A percentile compares a stretch with the other conserved stretches of the same genome.
These are phyloP conservation scores for Calonectria hongkongensis DNA, from an alignment of 2,329 filamentous ascomycete species.

Conservation along the genomic window DNA sequence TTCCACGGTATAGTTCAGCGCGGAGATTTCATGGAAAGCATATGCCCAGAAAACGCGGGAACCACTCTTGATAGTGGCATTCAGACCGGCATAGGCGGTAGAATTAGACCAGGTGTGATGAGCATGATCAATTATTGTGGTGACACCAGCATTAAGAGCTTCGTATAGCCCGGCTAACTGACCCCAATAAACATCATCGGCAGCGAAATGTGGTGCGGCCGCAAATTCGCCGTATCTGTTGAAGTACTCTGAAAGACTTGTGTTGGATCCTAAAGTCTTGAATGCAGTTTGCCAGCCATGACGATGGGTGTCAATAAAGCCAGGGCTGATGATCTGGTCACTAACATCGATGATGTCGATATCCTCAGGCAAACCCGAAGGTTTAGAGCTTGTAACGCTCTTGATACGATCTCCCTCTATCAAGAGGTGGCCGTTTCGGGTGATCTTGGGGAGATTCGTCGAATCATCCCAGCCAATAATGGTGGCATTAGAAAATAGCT, in stretches of 20 bases:
- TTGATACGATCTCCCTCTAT: background rate
- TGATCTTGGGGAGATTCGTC: background rate
- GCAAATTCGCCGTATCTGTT: constrained; percentile 61
- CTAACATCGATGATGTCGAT: constrained; percentile 65
- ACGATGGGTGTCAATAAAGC: constrained; percentile 75
- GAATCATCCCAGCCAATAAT: background rate
- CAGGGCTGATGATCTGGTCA: constrained; percentile 71
- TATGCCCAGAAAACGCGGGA: constrained; percentile 69
- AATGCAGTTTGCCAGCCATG: constrained; percentile 74
- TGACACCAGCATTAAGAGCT: constrained; percentile 71
- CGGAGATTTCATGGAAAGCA: constrained; percentile 60
- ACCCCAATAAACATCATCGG: constrained; percentile 67
- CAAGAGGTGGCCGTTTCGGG: background rate
- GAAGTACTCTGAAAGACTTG: constrained; percentile 69
- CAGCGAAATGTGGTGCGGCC: constrained; percentile 57
- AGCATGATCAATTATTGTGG: constrained; percentile 71
- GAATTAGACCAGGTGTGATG: constrained; percentile 68
- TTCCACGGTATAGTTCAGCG: constrained; percentile 56
- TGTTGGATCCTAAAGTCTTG: constrained; percentile 72
- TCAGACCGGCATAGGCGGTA: constrained; percentile 65
- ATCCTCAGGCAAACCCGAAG: background rate
- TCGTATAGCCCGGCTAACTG: constrained; percentile 70
- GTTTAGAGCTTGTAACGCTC: background rate
- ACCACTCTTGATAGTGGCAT: constrained; percentile 68
- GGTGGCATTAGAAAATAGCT: background rate